Evolutionary conservation across 2,329 filamentous ascomycete genomes (phyloP).

Genomic region (Ophiostoma pallidulum): DNA sequence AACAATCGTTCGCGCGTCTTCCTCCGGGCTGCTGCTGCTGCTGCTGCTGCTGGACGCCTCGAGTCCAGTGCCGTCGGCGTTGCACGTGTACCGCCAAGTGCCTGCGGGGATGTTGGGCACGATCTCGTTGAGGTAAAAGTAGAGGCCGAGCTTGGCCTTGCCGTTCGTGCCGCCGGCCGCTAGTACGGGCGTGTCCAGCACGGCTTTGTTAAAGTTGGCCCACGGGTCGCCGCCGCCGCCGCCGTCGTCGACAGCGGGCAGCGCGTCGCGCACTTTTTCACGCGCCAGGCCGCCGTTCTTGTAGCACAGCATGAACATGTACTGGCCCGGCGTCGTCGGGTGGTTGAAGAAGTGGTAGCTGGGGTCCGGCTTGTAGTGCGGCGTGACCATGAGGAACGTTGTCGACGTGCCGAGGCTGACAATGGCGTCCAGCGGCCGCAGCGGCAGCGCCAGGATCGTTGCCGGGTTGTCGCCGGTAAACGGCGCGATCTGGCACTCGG

Average conservation of each 20-base stretch:
- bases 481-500: conserved; percentile 66
- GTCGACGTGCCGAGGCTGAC: conserved; percentile 91
- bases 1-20: conserved; percentile 78
- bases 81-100: conserved; percentile 70
- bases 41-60: conserved; percentile 19
- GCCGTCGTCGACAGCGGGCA: conserved; percentile 39
- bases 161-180: conserved; percentile 36
- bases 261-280: conserved; percentile 75
- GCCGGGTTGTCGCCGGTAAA: conserved; percentile 96
- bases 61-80: conserved; percentile 45
- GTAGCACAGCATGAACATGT: conserved; percentile 99
- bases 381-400: conserved; percentile 95
- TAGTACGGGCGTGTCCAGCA: conserved; percentile 59
- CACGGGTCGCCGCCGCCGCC: conserved; percentile 49
- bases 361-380: conserved; percentile 80
- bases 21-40: conserved; percentile 29
- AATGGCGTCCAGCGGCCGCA: conserved; percentile 83
- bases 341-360: conserved; percentile 98
- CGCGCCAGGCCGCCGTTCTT: conserved; percentile 94
- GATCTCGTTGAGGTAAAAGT: conserved; percentile 90
- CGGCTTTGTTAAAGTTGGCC: conserved; percentile 69
- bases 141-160: conserved; percentile 73
- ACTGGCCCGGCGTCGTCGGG: conserved; percentile 77
- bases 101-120: conserved; percentile 83
- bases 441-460: conserved; percentile 83